Conservation (phyloP, 495 filamentous ascomycete species). For the Tuber brumale region DNA sequence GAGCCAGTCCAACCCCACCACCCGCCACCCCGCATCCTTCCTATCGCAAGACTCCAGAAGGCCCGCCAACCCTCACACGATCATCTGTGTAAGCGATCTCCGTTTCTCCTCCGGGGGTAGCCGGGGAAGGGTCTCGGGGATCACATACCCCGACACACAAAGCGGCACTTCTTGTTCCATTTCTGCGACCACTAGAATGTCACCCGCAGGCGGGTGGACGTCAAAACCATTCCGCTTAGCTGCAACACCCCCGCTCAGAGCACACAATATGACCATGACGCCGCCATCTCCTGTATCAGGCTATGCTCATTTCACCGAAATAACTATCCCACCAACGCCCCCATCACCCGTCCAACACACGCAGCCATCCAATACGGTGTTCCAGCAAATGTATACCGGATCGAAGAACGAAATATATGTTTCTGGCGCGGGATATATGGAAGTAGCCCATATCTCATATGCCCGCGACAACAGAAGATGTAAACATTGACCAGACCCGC, state of each 20-base stretch:
- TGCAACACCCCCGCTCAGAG: slow-evolving; percentile 72
- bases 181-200: slow-evolving; percentile 69
- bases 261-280: slow-evolving; percentile 83
- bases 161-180: slow-evolving; percentile 55
- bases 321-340: slow-evolving; percentile 61
- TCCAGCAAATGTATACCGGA: slow-evolving; percentile 89
- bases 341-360: slow-evolving; percentile 39
- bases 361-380: slow-evolving; percentile 43
- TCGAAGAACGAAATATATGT: slow-evolving; percentile 86
- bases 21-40: slow-evolving; percentile 21
- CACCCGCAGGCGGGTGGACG: slow-evolving; percentile 91
- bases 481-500: slow-evolving; percentile 64
- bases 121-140: slow-evolving; percentile 52
- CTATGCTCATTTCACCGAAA: slow-evolving; percentile 86
- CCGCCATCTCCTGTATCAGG: slow-evolving; percentile 67
- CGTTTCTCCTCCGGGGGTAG: slow-evolving; percentile 15
- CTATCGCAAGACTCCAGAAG: slow-evolving; percentile 11
- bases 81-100: slow-evolving; percentile 33
- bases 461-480: slow-evolving; percentile 67
- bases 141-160: slow-evolving; percentile 68
- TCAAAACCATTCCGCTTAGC: slow-evolving; percentile 61
- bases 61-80: slow-evolving; percentile 29
- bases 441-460: slow-evolving; percentile 69
- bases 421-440: slow-evolving; percentile 78
- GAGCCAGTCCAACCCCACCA: slow-evolving; percentile 37